Evolutionary conservation across 2,329 filamentous ascomycete species (phyloP).

Genomic region (Teratosphaeria nubilosa): DNA sequence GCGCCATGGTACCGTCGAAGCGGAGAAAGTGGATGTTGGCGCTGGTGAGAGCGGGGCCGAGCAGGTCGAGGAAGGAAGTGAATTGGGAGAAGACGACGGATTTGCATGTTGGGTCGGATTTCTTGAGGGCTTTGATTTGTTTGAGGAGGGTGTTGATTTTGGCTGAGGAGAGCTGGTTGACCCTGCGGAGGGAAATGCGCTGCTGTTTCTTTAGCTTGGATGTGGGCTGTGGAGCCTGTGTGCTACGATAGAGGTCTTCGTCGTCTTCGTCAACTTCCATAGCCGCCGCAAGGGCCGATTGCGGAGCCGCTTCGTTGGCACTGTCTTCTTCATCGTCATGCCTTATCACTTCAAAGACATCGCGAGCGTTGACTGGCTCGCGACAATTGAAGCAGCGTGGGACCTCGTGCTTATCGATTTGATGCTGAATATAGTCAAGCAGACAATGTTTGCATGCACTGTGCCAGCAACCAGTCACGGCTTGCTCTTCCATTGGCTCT

Average conservation of each 20-base stretch:
- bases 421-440: conserved; percentile 80
- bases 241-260: conserved; percentile 29
- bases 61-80: conserved; percentile 87
- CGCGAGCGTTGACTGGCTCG: conserved; percentile 66
- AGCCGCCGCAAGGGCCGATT: conserved; percentile 10
- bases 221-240: conserved; percentile 17
- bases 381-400: conserved; percentile 88
- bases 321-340: conserved; percentile 48
- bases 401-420: conserved; percentile 62
- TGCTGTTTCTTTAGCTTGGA: conserved; percentile 8
- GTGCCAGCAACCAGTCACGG: conserved; percentile 95
- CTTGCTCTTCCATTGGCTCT: conserved; percentile 89
- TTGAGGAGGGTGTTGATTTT: conserved; percentile 75
- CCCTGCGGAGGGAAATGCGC: conserved; percentile 50
- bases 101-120: conserved; percentile 55
- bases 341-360: conserved; percentile 85
- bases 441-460: conserved; percentile 91
- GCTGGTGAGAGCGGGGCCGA: conserved; percentile 66
- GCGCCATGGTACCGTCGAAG: conserved; percentile 81
- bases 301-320: conserved; percentile 5
- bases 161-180: conserved; percentile 64
- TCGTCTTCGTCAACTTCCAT: conserved; percentile 12
- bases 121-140: conserved; percentile 60
- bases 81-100: conserved; percentile 96
- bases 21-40: conserved; percentile 72